Conservation (phyloP, 2,329 filamentous ascomycete species). For the Aspergillus aculeatus region DNA sequence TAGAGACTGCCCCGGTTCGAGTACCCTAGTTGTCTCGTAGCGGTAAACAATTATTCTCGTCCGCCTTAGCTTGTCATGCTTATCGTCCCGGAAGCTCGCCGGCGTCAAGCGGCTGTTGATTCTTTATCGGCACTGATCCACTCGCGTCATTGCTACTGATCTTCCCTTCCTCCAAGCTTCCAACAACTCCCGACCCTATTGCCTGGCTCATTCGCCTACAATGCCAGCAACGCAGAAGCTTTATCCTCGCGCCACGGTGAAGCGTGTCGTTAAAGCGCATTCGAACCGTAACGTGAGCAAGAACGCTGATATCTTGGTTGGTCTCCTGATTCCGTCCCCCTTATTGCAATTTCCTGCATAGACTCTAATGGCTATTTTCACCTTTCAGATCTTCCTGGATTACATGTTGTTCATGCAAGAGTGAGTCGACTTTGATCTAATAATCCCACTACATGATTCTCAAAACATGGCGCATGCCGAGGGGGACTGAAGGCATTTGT, state of each 20-base stretch:
- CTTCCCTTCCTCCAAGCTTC: background rate
- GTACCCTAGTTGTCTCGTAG: no score
- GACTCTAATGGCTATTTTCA: slow-evolving; percentile 2
- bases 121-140: background rate
- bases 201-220: background rate
- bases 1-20: background rate
- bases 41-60: background rate
- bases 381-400: slow-evolving; percentile 71
- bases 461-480: background rate
- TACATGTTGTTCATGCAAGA: slow-evolving; percentile 77
- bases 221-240: slow-evolving; percentile 69
- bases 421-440: slow-evolving; percentile 39
- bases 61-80: background rate
- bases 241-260: slow-evolving; percentile 80
- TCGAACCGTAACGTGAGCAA: slow-evolving; percentile 77
- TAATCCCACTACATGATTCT: background rate
- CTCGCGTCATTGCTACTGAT: background rate
- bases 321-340: slow-evolving; percentile 22
- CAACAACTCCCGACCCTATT: background rate
- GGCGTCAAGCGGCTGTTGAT: background rate
- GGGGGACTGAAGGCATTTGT: background rate
- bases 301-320: slow-evolving; percentile 80
- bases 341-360: background rate
- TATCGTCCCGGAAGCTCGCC: background rate
- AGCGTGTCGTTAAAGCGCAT: slow-evolving; percentile 87